Evolutionary conservation across 225 moss, liverwort and hornwort species (phyloP).

Genomic region (Bryum argenteum): DNA sequence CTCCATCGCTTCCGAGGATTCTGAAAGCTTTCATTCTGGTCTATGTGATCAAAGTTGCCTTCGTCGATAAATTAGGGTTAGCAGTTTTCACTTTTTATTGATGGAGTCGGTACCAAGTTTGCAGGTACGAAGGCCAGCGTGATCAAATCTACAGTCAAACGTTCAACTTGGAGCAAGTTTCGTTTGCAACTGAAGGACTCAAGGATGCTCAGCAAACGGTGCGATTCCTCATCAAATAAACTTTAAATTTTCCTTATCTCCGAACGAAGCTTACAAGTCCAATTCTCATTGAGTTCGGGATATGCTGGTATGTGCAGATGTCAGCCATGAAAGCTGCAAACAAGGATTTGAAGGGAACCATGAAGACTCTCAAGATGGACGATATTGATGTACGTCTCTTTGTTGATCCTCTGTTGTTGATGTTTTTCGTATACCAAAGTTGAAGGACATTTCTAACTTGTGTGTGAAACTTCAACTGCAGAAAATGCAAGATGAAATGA

Average conservation of each 20-base stretch:
- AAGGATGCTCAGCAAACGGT: constrained; percentile 95
- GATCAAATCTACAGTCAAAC: constrained; percentile 96
- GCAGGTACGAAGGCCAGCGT: constrained; percentile 91
- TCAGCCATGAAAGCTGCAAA: constrained; percentile 92
- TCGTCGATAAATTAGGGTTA: constrained; percentile 38
- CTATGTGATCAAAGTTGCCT: neutral
- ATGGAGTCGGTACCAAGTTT: constrained; percentile 5
- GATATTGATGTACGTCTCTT: constrained; percentile 78
- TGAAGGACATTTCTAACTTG: neutral
- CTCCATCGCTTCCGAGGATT: constrained; percentile 1
- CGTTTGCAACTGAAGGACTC: constrained; percentile 93
- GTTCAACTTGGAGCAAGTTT: constrained; percentile 93
- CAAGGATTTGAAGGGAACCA: constrained; percentile 96
- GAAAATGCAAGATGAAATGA: constrained; percentile 99
- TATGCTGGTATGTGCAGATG: constrained; percentile 58
- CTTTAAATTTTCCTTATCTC: neutral
- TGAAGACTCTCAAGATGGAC: constrained; percentile 94
- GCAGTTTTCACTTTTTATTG: constrained; percentile 5
- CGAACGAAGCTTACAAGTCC: neutral
- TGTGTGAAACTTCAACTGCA: constrained; percentile 38
- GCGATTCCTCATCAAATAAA: constrained; percentile 4
- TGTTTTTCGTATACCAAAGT: constrained; percentile 1
- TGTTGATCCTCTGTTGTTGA: constrained; percentile 10
- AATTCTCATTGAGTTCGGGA: constrained; percentile 1
- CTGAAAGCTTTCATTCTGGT: neutral